Percentiles rank a stretch among this genome's conserved stretches.
These are phyloP conservation scores for Talaromyces piceae DNA, from an alignment of 2,329 filamentous ascomycete genomes.

Conservation along the genomic window DNA sequence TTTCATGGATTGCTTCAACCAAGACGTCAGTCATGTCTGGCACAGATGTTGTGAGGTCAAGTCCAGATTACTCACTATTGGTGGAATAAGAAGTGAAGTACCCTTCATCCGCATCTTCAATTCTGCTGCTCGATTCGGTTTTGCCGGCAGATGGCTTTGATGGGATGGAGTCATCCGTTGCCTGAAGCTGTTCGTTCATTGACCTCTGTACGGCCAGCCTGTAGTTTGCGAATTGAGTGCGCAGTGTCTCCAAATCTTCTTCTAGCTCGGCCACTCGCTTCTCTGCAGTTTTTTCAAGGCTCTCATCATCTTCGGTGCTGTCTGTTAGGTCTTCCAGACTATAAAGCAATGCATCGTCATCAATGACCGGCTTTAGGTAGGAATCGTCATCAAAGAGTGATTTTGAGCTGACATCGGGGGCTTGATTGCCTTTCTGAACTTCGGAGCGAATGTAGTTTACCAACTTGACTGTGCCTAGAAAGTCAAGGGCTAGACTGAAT, in stretches of 20 bases:
- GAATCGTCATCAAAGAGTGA: slow-evolving; percentile 66
- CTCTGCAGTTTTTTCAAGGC: slow-evolving; percentile 27
- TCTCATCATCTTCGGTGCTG: slow-evolving; percentile 23
- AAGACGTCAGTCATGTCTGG: slow-evolving; percentile 9
- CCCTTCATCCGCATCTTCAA: slow-evolving; percentile 48
- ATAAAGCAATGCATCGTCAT: slow-evolving; percentile 84
- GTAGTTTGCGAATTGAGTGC: slow-evolving; percentile 58
- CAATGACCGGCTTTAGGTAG: slow-evolving; percentile 74
- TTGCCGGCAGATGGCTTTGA: background rate
- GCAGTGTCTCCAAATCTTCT: slow-evolving; percentile 53
- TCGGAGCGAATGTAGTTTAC: slow-evolving; percentile 58
- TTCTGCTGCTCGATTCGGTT: slow-evolving; percentile 1
- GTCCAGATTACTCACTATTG: slow-evolving; percentile 49
- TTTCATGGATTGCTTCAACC: slow-evolving; percentile 76
- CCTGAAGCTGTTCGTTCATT: slow-evolving; percentile 57
- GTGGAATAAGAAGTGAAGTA: slow-evolving; percentile 61
- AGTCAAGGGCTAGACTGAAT: slow-evolving; percentile 52
- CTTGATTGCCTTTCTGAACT: slow-evolving; percentile 38
- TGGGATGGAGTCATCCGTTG: slow-evolving; percentile 39
- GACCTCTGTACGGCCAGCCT: slow-evolving; percentile 59
- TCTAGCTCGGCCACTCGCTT: slow-evolving; percentile 52
- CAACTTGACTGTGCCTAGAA: slow-evolving; percentile 65
- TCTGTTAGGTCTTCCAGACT: slow-evolving; percentile 69
- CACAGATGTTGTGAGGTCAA: background rate
- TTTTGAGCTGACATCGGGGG: slow-evolving; percentile 52